phyloP scores from a whole-genome alignment of 2,329 filamentous ascomycete species.

The Verticillium tricorpus region DNA sequence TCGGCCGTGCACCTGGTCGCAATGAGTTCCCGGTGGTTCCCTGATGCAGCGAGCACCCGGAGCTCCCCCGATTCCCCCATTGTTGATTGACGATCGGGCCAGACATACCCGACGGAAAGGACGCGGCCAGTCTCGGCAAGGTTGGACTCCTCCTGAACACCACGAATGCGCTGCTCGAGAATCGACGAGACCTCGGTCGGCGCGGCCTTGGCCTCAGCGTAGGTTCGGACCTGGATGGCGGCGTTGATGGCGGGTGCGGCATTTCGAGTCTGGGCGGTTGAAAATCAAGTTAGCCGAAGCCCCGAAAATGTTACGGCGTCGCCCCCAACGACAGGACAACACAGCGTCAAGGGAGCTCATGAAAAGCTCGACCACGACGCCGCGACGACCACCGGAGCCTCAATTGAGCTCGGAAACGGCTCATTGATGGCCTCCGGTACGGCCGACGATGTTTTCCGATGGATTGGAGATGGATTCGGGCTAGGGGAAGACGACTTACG shows the following conservation, averaged over 20 bases:
- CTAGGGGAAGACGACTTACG: constrained; percentile 64
- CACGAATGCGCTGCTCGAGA: constrained; percentile 98
- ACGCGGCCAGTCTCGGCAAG: constrained; percentile 99
- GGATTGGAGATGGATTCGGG: constrained; percentile 37
- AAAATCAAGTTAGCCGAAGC: constrained; percentile 51
- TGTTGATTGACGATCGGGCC: constrained; percentile 8
- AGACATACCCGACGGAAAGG: constrained; percentile 93
- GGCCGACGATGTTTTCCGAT: constrained; percentile 38
- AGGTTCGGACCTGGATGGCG: constrained; percentile 74
- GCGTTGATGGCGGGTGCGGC: constrained; percentile 74
- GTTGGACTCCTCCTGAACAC: constrained; percentile 93
- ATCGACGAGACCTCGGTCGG: constrained; percentile 99
- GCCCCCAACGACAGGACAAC: constrained; percentile 19
- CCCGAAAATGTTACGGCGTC: constrained; percentile 32
- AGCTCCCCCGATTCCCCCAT: neutral
- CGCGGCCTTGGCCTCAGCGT: constrained; percentile 91
- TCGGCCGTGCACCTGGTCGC: neutral
- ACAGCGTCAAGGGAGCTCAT: constrained; percentile 25
- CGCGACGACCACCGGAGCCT: constrained; percentile 13
- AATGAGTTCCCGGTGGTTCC: neutral
- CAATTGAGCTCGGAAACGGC: constrained; percentile 29
- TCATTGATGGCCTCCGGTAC: constrained; percentile 32
- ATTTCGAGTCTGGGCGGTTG: constrained; percentile 71
- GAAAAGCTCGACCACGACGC: constrained; percentile 24
- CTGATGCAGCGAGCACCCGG: neutral